A percentile compares a stretch with the other conserved stretches of the same genome.
Conservation (phyloP, 768 basidiomycete genomes). For the Paxillus involutus region DNA sequence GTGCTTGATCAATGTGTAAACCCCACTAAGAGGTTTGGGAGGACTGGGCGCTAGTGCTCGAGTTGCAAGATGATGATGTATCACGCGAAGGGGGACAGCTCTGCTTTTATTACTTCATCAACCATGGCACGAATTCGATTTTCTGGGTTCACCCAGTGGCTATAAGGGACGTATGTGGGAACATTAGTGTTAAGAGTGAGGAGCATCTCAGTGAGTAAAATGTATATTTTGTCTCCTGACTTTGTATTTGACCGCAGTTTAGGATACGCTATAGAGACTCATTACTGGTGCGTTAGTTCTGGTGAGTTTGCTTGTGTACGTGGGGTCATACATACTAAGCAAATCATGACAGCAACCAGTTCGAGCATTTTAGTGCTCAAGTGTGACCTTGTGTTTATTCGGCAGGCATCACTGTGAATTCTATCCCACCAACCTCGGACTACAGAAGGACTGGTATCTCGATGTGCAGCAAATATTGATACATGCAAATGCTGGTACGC, state of each 20-base stretch:
- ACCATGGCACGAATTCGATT: slow-evolving; percentile 39
- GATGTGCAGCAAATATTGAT: background rate
- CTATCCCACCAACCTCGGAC: background rate
- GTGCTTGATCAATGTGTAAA: background rate
- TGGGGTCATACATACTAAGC: background rate
- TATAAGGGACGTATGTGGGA: slow-evolving; percentile 28
- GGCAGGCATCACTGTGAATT: background rate
- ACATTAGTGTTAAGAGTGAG: slow-evolving; percentile 35
- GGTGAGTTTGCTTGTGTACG: background rate
- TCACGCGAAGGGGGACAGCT: background rate
- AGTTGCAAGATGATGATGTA: background rate
- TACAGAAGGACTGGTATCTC: background rate
- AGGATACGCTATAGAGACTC: slow-evolving; percentile 21
- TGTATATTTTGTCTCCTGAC: background rate
- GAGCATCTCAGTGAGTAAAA: background rate
- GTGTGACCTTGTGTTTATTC: background rate
- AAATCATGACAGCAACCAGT: background rate
- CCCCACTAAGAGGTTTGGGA: too few relatives aligned
- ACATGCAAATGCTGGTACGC: background rate
- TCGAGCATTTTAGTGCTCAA: background rate
- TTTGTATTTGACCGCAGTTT: background rate
- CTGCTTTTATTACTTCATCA: slow-evolving; percentile 44
- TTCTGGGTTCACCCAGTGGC: slow-evolving; percentile 45
- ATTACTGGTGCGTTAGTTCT: slow-evolving; percentile 19
- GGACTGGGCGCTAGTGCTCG: background rate